A percentile compares a stretch with the other conserved stretches of the same genome.
Evolutionary conservation across 208 protist genomes (phyloP).

Genomic region (Trypanosoma mega): DNA sequence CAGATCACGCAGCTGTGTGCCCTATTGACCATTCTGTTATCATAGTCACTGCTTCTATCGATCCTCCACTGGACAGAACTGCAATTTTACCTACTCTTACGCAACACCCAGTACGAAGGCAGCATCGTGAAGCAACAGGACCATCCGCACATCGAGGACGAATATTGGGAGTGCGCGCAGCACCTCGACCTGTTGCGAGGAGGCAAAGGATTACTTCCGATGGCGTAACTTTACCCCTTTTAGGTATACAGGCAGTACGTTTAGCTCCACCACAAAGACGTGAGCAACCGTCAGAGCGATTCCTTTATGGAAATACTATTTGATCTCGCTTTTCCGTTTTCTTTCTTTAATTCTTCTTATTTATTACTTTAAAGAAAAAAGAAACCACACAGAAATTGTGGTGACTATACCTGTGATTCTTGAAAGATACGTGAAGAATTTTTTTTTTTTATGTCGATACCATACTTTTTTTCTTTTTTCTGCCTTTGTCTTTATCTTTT

Average conservation of each 20-base stretch:
- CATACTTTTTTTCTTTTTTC: conserved; percentile 16
- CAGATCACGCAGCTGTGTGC: conserved; percentile 54
- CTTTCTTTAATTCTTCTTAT: neutral
- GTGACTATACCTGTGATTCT: conserved; percentile 5
- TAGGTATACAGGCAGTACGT: conserved; percentile 22
- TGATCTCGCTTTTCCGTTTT: neutral
- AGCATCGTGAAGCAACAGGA: neutral
- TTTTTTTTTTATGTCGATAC: conserved; percentile 21
- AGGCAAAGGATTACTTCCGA: neutral
- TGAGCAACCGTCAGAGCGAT: conserved; percentile 5
- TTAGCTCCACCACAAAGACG: conserved; percentile 7
- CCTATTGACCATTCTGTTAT: conserved; percentile 59
- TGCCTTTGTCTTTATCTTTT: conserved; percentile 10
- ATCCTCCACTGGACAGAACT: neutral
- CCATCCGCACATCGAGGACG: conserved; percentile 1
- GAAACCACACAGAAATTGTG: conserved; percentile 6
- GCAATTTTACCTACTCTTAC: neutral
- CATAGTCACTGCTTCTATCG: conserved; percentile 3
- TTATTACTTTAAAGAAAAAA: conserved; percentile 6
- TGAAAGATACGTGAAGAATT: conserved; percentile 11
- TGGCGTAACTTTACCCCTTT: conserved; percentile 12
- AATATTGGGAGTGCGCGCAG: neutral
- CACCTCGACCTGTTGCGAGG: conserved; percentile 9
- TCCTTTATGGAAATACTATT: conserved; percentile 23
- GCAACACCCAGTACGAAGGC: too few relatives aligned